Evolutionary conservation across 305 asterid species (phyloP).

Genomic region (Plantago coronopus): DNA sequence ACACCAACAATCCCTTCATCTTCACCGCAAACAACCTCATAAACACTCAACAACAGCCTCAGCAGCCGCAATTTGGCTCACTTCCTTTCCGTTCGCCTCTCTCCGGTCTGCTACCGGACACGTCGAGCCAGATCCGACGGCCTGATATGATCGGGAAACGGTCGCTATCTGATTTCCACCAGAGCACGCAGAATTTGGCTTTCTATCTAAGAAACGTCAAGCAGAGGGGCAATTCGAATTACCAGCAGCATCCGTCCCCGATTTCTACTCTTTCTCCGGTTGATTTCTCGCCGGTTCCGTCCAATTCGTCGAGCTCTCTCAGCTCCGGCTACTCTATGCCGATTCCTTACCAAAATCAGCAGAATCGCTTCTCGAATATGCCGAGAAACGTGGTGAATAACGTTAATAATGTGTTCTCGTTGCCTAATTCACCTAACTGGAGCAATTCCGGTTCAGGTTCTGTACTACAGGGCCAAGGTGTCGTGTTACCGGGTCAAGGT

Average conservation of each 20-base stretch:
- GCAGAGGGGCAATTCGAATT: slow-evolving; percentile 40
- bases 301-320: slow-evolving; percentile 35
- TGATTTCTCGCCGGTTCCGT: slow-evolving; percentile 41
- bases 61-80: slow-evolving; percentile 12
- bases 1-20: slow-evolving; percentile 17
- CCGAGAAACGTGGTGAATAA: neutral
- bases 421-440: slow-evolving; percentile 32
- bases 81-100: slow-evolving; percentile 50
- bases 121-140: slow-evolving; percentile 45
- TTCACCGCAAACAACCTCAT: slow-evolving; percentile 28
- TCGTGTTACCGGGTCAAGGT: too few species aligned
- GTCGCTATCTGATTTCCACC: slow-evolving; percentile 52
- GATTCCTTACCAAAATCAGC: slow-evolving; percentile 43
- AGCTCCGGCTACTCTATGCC: slow-evolving; percentile 36
- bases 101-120: slow-evolving; percentile 47
- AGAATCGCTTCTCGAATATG: slow-evolving; percentile 22
- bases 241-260: slow-evolving; percentile 38
- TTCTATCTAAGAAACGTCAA: slow-evolving; percentile 65
- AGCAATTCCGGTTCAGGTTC: too few species aligned
- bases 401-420: slow-evolving; percentile 25
- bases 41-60: slow-evolving; percentile 9
- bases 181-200: slow-evolving; percentile 44
- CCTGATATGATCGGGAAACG: slow-evolving; percentile 61
- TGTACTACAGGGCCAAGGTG: too few species aligned
- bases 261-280: slow-evolving; percentile 52